Conservation (phyloP, 1,284 basidiomycete species). For the Ceraceosorus guamensis region DNA sequence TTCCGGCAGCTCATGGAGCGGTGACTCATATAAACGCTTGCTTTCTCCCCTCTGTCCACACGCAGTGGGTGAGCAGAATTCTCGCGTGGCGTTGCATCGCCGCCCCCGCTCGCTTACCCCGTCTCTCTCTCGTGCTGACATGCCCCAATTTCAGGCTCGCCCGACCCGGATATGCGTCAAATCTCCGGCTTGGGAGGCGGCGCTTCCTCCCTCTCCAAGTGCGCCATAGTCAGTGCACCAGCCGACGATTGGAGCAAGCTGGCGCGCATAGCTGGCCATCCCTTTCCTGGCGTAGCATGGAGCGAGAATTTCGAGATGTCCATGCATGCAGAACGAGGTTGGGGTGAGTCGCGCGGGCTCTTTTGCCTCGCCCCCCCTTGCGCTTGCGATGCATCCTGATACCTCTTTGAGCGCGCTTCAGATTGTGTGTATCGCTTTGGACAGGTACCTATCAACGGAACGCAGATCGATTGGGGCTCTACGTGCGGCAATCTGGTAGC, state of each 20-base stretch:
- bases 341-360: background rate
- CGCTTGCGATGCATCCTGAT: too few relatives aligned
- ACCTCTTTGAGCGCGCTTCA: constrained; percentile 10
- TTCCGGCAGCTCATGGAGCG: too few relatives aligned
- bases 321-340: background rate
- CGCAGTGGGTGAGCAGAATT: background rate
- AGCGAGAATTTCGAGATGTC: constrained; percentile 17
- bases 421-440: constrained; percentile 45
- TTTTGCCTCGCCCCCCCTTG: too few relatives aligned
- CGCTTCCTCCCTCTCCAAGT: constrained; percentile 68
- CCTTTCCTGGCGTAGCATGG: constrained; percentile 22
- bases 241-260: constrained; percentile 1
- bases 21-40: background rate
- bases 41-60: background rate
- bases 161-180: constrained; percentile 68
- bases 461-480: constrained; percentile 35
- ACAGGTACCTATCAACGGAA: constrained; percentile 37
- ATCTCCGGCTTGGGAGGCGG: constrained; percentile 70
- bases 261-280: constrained; percentile 1
- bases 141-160: constrained; percentile 60
- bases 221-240: constrained; percentile 58
- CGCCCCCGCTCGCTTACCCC: background rate
- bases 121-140: background rate
- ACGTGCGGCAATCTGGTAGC: constrained; percentile 46
- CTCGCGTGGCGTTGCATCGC: too few relatives aligned